These are phyloP conservation scores for Craterostigma plantagineum DNA, from an alignment of 257 asterid species.

Conservation along the genomic window DNA sequence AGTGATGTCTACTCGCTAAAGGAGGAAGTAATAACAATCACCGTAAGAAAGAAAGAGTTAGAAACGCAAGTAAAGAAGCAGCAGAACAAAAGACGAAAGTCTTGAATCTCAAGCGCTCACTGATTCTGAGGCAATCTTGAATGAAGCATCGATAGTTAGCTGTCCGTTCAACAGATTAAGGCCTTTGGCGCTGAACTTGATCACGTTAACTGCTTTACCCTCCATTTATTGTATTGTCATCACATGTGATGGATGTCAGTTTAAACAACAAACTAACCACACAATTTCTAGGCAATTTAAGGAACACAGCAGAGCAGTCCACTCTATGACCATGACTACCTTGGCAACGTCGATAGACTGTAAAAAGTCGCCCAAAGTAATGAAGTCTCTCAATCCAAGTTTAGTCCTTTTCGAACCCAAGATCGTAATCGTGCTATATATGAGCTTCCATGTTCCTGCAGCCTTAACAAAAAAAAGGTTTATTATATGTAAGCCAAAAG, in stretches of 20 bases:
- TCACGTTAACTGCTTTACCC: constrained; percentile 84
- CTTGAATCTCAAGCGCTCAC: constrained; percentile 19
- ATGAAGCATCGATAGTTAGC: constrained; percentile 57
- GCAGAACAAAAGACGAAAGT: background rate
- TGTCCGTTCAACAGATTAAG: constrained; percentile 55
- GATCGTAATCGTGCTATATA: constrained; percentile 68
- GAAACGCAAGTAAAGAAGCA: too few species aligned
- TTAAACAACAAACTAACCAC: too few species aligned
- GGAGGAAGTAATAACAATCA: constrained; percentile 2
- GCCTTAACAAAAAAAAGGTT: constrained; percentile 20
- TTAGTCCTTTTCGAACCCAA: constrained; percentile 80
- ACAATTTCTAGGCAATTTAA: background rate
- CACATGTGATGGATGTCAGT: background rate
- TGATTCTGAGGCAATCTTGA: constrained; percentile 55
- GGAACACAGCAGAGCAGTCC: background rate
- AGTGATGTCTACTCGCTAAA: constrained; percentile 65
- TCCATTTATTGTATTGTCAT: constrained; percentile 39
- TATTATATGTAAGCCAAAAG: background rate
- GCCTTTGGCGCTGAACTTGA: constrained; percentile 74
- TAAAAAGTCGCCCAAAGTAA: constrained; percentile 50
- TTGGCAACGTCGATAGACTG: constrained; percentile 44
- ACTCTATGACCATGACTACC: constrained; percentile 28
- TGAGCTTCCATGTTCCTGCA: constrained; percentile 76
- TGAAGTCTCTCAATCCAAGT: constrained; percentile 78
- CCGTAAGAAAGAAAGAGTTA: too few species aligned